Percentiles rank a stretch among this genome's conserved stretches.
Evolutionary conservation across 1,139 yeast species (phyloP).

Genomic region (Geotrichum siamense): DNA sequence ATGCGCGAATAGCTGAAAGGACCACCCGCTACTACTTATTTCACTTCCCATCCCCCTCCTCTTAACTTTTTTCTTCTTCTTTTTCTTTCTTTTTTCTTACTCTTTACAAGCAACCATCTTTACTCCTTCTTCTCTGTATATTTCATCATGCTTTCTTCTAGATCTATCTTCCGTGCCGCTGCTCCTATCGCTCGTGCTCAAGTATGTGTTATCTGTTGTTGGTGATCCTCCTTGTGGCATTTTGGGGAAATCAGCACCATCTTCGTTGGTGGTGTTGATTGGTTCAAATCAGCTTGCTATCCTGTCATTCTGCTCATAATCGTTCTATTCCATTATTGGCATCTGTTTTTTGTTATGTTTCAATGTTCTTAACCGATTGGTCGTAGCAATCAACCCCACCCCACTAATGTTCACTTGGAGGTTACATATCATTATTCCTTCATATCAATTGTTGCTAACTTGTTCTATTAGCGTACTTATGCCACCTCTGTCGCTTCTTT

Average conservation of each 20-base stretch:
- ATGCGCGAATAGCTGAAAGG: neutral
- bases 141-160: slow-evolving; percentile 19
- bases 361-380: too few species aligned
- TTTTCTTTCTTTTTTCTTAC: slow-evolving; percentile 9
- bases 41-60: neutral
- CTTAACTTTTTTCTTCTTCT: slow-evolving; percentile 9
- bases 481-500: slow-evolving; percentile 51
- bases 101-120: neutral
- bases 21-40: neutral
- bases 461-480: slow-evolving; percentile 28
- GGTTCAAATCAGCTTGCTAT: neutral
- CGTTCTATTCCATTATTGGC: slow-evolving; percentile 1
- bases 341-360: too few species aligned
- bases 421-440: slow-evolving; percentile 29
- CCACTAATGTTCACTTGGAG: too few species aligned
- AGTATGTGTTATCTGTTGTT: slow-evolving; percentile 12
- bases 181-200: slow-evolving; percentile 18
- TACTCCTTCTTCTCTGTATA: slow-evolving; percentile 1
- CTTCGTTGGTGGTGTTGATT: neutral
- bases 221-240: neutral
- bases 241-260: neutral
- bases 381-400: too few species aligned
- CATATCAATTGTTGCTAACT: neutral
- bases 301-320: too few species aligned
- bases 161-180: slow-evolving; percentile 19